phyloP scores from a whole-genome alignment of 2,329 filamentous ascomycete genomes.

The Chalaropsis thielavioides region DNA sequence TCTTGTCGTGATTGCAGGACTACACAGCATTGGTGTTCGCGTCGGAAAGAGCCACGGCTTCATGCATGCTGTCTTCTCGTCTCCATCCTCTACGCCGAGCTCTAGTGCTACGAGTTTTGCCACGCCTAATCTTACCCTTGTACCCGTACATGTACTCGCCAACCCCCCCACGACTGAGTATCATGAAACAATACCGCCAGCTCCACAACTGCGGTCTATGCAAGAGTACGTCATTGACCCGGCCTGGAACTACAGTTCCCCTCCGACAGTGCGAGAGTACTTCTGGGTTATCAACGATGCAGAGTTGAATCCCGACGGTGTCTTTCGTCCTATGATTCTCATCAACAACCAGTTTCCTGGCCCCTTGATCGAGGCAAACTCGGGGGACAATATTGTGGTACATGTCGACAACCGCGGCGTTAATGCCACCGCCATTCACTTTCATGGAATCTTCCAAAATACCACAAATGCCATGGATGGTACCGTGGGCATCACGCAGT shows the following conservation, averaged over 20 bases:
- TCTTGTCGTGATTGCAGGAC: background rate
- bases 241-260: constrained; percentile 39
- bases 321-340: constrained; percentile 45
- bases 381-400: constrained; percentile 57
- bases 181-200: background rate
- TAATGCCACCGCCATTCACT: constrained; percentile 57
- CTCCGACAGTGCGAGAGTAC: constrained; percentile 40
- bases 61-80: background rate
- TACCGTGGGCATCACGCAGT: constrained; percentile 51
- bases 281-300: constrained; percentile 45
- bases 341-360: constrained; percentile 65
- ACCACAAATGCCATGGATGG: constrained; percentile 62
- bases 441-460: constrained; percentile 66
- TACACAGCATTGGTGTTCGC: background rate
- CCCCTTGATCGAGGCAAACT: constrained; percentile 56
- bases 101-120: background rate
- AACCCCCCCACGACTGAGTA: background rate
- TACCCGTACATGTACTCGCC: background rate
- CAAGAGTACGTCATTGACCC: constrained; percentile 43
- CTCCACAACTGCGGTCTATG: constrained; percentile 23
- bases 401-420: constrained; percentile 52
- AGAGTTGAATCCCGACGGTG: constrained; percentile 45
- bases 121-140: background rate
- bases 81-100: background rate
- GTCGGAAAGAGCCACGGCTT: background rate